Percentiles rank a stretch among this genome's conserved stretches.
Evolutionary conservation across 2,329 filamentous ascomycete species (phyloP).

Genomic region (Passalora sequoiae): DNA sequence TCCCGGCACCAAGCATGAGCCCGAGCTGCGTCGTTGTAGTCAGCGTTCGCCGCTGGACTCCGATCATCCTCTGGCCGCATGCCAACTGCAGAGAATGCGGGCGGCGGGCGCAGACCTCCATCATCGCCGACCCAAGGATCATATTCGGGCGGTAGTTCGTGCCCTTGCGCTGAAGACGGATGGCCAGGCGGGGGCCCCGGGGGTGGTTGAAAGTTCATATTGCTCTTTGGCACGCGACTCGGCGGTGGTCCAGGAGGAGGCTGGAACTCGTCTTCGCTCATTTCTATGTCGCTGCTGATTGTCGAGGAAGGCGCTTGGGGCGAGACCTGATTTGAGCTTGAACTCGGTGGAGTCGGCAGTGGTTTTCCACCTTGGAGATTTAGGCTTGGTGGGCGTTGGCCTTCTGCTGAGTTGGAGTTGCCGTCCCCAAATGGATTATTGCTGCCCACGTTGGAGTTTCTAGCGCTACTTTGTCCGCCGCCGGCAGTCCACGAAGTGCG

Average conservation of each 20-base stretch:
- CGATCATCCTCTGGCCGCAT: slow-evolving; percentile 47
- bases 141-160: slow-evolving; percentile 50
- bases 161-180: neutral
- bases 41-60: slow-evolving; percentile 66
- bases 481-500: slow-evolving; percentile 18
- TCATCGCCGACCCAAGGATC: slow-evolving; percentile 71
- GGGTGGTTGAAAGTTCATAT: slow-evolving; percentile 28
- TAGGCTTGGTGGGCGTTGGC: slow-evolving; percentile 16
- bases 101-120: slow-evolving; percentile 70
- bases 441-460: slow-evolving; percentile 4
- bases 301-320: neutral
- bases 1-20: slow-evolving; percentile 61
- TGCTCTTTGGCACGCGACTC: slow-evolving; percentile 19
- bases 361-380: slow-evolving; percentile 6
- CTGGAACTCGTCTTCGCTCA: slow-evolving; percentile 24
- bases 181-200: slow-evolving; percentile 27
- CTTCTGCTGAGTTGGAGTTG: slow-evolving; percentile 10
- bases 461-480: slow-evolving; percentile 13
- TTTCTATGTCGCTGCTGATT: slow-evolving; percentile 7
- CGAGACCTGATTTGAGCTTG: slow-evolving; percentile 2
- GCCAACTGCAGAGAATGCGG: slow-evolving; percentile 47
- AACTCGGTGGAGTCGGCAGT: neutral
- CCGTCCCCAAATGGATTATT: slow-evolving; percentile 22
- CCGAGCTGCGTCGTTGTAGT: slow-evolving; percentile 56
- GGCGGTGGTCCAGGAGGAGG: slow-evolving; percentile 33